Evolutionary conservation across 73 alveolate genomes (phyloP).

Genomic region (Durusdinium trenchii): DNA sequence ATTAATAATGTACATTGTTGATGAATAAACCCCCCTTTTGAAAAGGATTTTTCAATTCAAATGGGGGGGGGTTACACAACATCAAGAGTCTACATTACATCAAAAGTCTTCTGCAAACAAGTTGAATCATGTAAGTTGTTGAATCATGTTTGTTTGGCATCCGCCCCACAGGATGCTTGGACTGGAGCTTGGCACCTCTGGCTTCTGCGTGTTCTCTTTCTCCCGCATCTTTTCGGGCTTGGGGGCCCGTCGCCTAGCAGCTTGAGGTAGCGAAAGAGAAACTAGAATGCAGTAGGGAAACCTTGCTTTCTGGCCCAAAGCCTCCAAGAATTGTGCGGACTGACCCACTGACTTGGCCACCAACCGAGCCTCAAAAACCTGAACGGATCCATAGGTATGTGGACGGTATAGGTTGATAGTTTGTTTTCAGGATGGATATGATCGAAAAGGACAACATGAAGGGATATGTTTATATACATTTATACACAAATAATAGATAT

Average conservation of each 20-base stretch:
- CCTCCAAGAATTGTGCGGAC: background rate
- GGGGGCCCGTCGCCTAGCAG: slow-evolving; percentile 38
- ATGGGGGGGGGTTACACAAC: too few species aligned
- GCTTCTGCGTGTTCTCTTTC: slow-evolving; percentile 47
- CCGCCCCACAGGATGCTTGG: background rate
- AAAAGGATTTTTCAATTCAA: background rate
- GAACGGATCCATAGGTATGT: background rate
- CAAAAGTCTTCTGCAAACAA: background rate
- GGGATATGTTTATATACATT: background rate
- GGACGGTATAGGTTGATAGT: background rate
- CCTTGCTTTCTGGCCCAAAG: background rate
- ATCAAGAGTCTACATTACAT: background rate
- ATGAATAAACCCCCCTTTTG: background rate
- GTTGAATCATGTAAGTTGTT: too few species aligned
- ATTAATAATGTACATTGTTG: too few species aligned
- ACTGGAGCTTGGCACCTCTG: background rate
- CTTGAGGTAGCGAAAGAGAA: background rate
- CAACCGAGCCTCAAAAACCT: too few species aligned
- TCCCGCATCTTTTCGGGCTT: slow-evolving; percentile 29
- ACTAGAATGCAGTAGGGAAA: background rate
- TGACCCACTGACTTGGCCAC: background rate
- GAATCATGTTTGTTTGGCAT: too few species aligned
- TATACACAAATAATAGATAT: too few species aligned
- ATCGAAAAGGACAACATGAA: background rate
- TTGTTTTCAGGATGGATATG: too few species aligned